Evolutionary conservation across 2,329 filamentous ascomycete genomes (phyloP), one percentile per base, ranked within the genome.

Genomic region (Juglanconis juglandina): DNA sequence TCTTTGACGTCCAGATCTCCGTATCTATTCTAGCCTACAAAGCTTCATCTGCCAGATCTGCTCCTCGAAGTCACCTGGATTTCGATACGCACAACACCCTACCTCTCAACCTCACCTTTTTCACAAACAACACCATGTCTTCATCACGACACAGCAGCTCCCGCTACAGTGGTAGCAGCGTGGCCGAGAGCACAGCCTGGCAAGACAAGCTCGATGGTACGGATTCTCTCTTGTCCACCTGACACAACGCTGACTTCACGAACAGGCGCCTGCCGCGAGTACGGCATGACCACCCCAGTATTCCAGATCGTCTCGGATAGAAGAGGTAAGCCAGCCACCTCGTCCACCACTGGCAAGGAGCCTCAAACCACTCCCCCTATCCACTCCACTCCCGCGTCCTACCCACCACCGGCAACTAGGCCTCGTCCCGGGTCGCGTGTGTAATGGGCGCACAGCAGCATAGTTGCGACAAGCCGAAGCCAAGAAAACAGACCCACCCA

Each of bases 291-390:
- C 7, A 63, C 65, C 6, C 68, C 71, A 24, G 62, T 67, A n/a
- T 73, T 71, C 60, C 69, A 72, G 60, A 66, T 73, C 50, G 66
- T 72, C 42, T 74, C 70, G 5, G 70, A 73, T 65, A 67, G 68
- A 63, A 67, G 69, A 70, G 73, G 73, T 75, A 66, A 64, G 66
- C 11, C 53, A 35, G 5, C 17, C 30, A 30, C 42, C 30, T 32
- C 52, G 24, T 24, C 24, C 39, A 44, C 37, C 44, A 42, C 10
- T 4, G 3, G 3, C 10, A 14, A 47, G 24, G 53, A 47, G 53
- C 39, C 33, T 47, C 33, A 54, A 37, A 17, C n/a, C 8, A 14
- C 35, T 42, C 10, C 30, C 30, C 11, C 24, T 33, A 14, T 42
- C 39, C 2, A 5, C 52, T 41, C 13, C 59, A 74, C 67, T 73